Conservation (phyloP, 1,284 basidiomycete genomes). For the Flammula alnicola region DNA sequence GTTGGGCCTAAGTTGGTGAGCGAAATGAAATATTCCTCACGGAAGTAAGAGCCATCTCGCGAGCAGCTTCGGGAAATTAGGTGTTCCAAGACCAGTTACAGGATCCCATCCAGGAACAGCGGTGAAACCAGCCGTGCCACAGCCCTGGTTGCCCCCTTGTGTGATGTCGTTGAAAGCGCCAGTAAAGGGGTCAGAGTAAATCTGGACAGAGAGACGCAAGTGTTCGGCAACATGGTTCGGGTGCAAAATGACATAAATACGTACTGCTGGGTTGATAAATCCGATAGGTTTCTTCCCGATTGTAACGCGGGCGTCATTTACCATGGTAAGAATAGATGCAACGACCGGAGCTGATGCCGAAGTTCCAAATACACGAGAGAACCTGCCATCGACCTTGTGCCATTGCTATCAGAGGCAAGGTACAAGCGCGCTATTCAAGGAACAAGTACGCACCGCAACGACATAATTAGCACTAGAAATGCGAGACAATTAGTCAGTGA, state of each 20-base stretch:
- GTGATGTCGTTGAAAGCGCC: slow-evolving; percentile 37
- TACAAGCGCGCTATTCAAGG: background rate
- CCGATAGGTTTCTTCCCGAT: slow-evolving; percentile 42
- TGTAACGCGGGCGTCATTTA: slow-evolving; percentile 58
- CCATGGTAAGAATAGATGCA: slow-evolving; percentile 52
- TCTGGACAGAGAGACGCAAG: slow-evolving; percentile 17
- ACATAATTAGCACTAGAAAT: slow-evolving; percentile 47
- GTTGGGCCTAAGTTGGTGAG: background rate
- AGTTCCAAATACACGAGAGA: slow-evolving; percentile 49
- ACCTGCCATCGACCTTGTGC: slow-evolving; percentile 31
- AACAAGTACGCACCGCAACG: slow-evolving; percentile 35
- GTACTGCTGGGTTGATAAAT: slow-evolving; percentile 39
- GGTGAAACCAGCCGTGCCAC: slow-evolving; percentile 31
- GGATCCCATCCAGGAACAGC: slow-evolving; percentile 39
- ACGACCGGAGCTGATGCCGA: slow-evolving; percentile 58
- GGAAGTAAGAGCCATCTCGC: slow-evolving; percentile 25
- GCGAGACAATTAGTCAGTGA: background rate
- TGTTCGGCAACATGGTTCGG: background rate
- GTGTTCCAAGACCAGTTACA: slow-evolving; percentile 38
- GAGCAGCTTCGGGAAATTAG: slow-evolving; percentile 31
- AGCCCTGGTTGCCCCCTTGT: slow-evolving; percentile 34
- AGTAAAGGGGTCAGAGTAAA: slow-evolving; percentile 32
- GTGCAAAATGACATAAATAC: slow-evolving; percentile 14
- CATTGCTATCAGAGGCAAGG: background rate
- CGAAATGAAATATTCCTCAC: slow-evolving; percentile 7